Conservation (phyloP, 2,329 filamentous ascomycete genomes). For the Neurospora sp. region DNA sequence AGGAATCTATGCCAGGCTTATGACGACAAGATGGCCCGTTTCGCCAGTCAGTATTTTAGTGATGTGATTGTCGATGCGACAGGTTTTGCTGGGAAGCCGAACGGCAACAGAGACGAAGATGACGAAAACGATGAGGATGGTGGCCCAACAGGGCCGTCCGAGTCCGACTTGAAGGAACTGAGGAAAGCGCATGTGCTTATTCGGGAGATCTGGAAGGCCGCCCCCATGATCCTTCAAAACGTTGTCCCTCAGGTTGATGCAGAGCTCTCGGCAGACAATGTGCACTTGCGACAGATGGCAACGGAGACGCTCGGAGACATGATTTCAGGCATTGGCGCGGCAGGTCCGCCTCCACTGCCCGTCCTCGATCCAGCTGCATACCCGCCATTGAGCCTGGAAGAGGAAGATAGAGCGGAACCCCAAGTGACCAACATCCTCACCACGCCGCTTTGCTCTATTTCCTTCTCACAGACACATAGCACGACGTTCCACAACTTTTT, state of each 20-base stretch:
- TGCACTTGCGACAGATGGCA: constrained; percentile 74
- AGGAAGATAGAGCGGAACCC: constrained; percentile 39
- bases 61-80: constrained; percentile 89
- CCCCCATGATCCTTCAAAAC: constrained; percentile 78
- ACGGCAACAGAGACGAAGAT: constrained; percentile 47
- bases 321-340: constrained; percentile 84
- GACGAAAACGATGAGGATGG: constrained; percentile 54
- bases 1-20: constrained; percentile 85
- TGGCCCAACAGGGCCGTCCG: constrained; percentile 52
- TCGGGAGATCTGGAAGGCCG: constrained; percentile 87
- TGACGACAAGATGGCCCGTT: constrained; percentile 87
- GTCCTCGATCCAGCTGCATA: constrained; percentile 73
- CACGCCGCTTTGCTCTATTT: constrained; percentile 76
- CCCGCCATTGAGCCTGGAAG: constrained; percentile 59
- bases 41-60: constrained; percentile 93
- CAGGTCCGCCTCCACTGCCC: constrained; percentile 67
- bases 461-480: constrained; percentile 75
- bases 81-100: constrained; percentile 42
- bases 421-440: constrained; percentile 56
- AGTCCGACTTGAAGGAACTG: constrained; percentile 78
- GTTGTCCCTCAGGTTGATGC: constrained; percentile 90
- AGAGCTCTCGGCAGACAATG: constrained; percentile 82
- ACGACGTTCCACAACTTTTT: constrained; percentile 76
- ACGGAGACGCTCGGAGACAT: constrained; percentile 94
- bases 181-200: constrained; percentile 83